These are phyloP conservation scores for Sugiyamaella valdiviana DNA, from an alignment of 805 yeast genomes.

Conservation along the genomic window DNA sequence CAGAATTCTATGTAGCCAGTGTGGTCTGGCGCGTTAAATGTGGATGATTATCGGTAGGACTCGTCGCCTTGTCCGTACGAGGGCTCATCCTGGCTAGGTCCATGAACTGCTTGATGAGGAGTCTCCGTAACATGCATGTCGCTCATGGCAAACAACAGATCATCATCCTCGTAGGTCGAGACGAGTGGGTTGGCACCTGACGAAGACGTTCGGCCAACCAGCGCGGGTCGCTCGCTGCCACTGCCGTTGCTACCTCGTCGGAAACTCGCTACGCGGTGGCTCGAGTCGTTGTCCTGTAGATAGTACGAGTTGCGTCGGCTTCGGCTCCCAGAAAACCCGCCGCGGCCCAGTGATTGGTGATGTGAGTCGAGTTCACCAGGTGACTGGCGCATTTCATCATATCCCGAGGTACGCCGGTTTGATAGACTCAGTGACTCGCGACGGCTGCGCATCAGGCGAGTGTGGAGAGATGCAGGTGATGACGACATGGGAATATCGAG, in stretches of 20 bases:
- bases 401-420: slow-evolving; percentile 15
- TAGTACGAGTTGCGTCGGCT: slow-evolving; percentile 14
- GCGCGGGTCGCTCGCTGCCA: slow-evolving; percentile 1
- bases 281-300: slow-evolving; percentile 9
- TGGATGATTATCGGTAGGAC: neutral
- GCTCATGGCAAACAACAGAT: slow-evolving; percentile 35
- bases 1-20: neutral
- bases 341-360: slow-evolving; percentile 13
- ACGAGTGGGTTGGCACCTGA: slow-evolving; percentile 1
- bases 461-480: neutral
- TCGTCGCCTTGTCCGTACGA: neutral
- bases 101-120: neutral
- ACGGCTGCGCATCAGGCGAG: slow-evolving; percentile 2
- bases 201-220: neutral
- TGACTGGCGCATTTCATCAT: slow-evolving; percentile 15
- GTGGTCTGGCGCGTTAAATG: too few relatives aligned
- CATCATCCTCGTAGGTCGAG: slow-evolving; percentile 29
- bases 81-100: neutral
- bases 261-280: neutral
- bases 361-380: slow-evolving; percentile 17
- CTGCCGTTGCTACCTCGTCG: slow-evolving; percentile 9
- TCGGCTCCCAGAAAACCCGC: neutral
- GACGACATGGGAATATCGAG: slow-evolving; percentile 17
- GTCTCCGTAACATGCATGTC: slow-evolving; percentile 27
- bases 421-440: slow-evolving; percentile 15